Base-by-base conservation (phyloP, 2,329 filamentous ascomycete genomes). In the Teratosphaeria viscida region DNA sequence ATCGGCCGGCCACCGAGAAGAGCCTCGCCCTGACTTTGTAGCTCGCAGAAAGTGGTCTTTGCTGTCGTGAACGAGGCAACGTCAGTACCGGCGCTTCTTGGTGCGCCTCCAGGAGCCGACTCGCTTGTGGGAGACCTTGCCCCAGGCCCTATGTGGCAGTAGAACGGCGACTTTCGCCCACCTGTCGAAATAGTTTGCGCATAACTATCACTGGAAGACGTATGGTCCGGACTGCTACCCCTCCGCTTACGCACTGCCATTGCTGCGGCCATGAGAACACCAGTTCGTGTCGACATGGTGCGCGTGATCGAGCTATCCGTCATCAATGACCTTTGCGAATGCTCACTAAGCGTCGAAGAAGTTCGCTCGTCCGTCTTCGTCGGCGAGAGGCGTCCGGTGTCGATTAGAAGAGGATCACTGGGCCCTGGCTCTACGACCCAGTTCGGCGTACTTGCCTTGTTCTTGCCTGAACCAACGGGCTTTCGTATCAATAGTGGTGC, bases 341-440 rank as follows among this genome's bases (percentile, higher is more conserved):
- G 72, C 12, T 84, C 82, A 58, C 81, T 84, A 3, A 85, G 72
- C 34, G 78, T 81, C 0, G 82, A 84, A 2, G 76, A 76, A 2
- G 82, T 85, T 23, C 81, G 77, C 39, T 84, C 81, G 49, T 83
- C 80, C 35, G 75, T 78, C 62, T 79, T 81, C 2, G 78, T 75
- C 14, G 80, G 78, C 1, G 80, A 82, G 1, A 71, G 59, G 12
- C 74, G 73, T 3, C 78, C 74, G 12, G 62, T 62, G 2, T 63
- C 58, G 29, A 63, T 56, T 26, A 59, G 55, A 1, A 62, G 58
- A 14, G 59, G 29, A 55, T 65, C 63, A 29, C 64, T 60, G 1
- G 53, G 32, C 10, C 56, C 59, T 32, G 63, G 62, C 8, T 70
- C 64, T 3, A 62, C 61, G 26, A 63, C 65, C 70, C 71, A 72